phyloP scores from a whole-genome alignment of 169 alveolate genomes.

The Babesia gibsoni region DNA sequence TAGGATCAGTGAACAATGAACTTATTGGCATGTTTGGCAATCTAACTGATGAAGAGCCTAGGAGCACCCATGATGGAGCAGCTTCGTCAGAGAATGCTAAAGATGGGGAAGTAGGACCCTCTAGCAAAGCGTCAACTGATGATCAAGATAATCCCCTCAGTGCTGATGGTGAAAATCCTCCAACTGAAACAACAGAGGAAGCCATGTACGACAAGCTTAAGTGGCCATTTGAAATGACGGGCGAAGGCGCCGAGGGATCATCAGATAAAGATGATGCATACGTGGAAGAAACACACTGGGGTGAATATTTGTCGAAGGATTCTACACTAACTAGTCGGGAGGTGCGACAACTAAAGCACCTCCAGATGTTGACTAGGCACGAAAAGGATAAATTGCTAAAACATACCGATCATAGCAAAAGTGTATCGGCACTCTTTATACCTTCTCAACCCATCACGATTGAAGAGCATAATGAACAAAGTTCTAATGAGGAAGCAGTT shows the following conservation, averaged over 20 bases:
- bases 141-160: too few species aligned
- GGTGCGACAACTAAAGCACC: neutral
- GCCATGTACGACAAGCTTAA: neutral
- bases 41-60: neutral
- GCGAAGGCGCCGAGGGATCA: neutral
- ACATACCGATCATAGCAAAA: neutral
- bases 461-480: too few species aligned
- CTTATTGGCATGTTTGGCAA: neutral
- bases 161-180: too few species aligned
- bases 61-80: neutral
- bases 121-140: too few species aligned
- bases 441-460: too few species aligned
- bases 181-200: too few species aligned
- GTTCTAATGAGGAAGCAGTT: too few species aligned
- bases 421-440: conserved; percentile 3
- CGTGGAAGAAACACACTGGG: neutral
- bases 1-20: neutral
- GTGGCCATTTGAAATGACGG: conserved; percentile 12
- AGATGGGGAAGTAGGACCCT: too few species aligned
- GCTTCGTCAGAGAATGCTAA: too few species aligned
- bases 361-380: neutral
- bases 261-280: neutral
- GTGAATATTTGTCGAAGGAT: neutral
- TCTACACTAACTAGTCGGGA: neutral
- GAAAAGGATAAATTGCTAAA: neutral